Evolutionary conservation across 108 stramenopile species (phyloP).

Genomic region (Cyclotella baltica): DNA sequence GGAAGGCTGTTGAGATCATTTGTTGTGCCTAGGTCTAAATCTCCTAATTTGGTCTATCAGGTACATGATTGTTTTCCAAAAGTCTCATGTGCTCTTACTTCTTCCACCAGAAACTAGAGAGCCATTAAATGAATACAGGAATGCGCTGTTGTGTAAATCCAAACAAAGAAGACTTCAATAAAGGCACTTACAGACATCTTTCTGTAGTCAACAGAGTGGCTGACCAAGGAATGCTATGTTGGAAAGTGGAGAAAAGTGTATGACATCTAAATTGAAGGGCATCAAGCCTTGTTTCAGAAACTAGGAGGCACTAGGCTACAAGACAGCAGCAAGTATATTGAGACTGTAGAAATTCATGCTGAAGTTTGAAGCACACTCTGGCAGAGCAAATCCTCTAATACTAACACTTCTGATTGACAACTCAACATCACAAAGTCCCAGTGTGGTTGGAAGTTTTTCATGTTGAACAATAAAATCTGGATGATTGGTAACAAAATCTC

Average conservation of each 20-base stretch:
- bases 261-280: background rate
- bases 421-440: too few relatives aligned
- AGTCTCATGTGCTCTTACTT: too few relatives aligned
- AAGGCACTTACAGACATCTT: conserved; percentile 5
- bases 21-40: too few relatives aligned
- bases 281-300: background rate
- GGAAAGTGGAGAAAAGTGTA: background rate
- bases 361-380: background rate
- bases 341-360: background rate
- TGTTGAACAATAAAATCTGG: background rate
- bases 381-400: background rate
- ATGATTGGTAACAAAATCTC: background rate
- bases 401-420: background rate
- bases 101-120: too few relatives aligned
- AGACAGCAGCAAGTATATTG: background rate
- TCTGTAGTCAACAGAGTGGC: background rate
- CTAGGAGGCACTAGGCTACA: background rate
- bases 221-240: conserved; percentile 1
- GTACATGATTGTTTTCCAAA: too few relatives aligned
- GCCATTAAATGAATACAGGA: too few relatives aligned
- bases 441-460: background rate
- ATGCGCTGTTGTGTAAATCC: conserved; percentile 16
- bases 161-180: background rate
- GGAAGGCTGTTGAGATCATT: too few relatives aligned
- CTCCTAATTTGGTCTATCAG: too few relatives aligned